Evolutionary conservation across 495 filamentous ascomycete genomes (phyloP), one percentile per base, ranked within the genome.

Genomic region (Massariosphaeria phaeospora): DNA sequence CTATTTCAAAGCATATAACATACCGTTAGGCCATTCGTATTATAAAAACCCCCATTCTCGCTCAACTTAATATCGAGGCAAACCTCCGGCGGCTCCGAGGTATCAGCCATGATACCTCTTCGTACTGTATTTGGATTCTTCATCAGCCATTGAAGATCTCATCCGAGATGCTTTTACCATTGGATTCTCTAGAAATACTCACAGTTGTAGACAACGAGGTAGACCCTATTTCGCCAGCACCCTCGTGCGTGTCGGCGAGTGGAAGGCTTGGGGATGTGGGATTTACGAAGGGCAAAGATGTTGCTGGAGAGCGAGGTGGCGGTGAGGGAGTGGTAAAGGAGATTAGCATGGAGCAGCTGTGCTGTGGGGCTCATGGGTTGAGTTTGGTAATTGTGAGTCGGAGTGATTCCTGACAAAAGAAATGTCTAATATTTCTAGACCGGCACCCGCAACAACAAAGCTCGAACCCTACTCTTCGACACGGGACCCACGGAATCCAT

Each of bases 341-440:
- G 31, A 20, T 54, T 9, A 26, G 15, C 9, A 77, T 23, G 72
- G 73, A 21, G 76, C 74, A 8, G 74, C 79, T 84, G 8, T 84
- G 80, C 63, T 83, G 81, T 54, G 73, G 75, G 12, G 80, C 80
- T 0, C 79, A 82, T 67, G 80, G 80, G 3, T 61, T 84, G 39
- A 81, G 78, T 10, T 71, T 83, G 24, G 63, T 82, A 12, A 68
- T 82, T 49, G 77, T 79, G 70, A 23, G 52, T 23, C 38, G 1
- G 8, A 11, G 8, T 10, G 3, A 24, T 8, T 17, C 15, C 2
- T 27, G 7, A 15, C 23, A 2, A 21, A 43, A 3, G 34, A 5
- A 2, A 26, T 18, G 15, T 7, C 10, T 53, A 43, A 42, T 13
- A 15, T 29, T 27, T 9, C 27, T 55, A 80, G 76, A 82, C 77